Evolutionary conservation across 2,329 filamentous ascomycete species (phyloP).

Genomic region (Chrysosphaeria jannelii): DNA sequence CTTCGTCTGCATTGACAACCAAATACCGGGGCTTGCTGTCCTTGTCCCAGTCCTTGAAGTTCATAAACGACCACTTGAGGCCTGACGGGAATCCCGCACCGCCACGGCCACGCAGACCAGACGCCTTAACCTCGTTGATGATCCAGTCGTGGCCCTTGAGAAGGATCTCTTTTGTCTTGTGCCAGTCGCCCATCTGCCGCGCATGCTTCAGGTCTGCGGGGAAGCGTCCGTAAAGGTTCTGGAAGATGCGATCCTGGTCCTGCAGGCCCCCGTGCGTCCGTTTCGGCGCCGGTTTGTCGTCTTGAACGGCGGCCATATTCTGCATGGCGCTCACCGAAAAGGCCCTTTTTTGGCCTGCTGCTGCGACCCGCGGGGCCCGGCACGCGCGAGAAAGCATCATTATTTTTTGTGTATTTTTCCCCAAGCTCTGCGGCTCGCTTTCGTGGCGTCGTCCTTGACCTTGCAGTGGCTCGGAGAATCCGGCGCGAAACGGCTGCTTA

Average conservation of each 20-base stretch:
- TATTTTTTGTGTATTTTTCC: too few relatives aligned
- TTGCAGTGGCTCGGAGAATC: too few relatives aligned
- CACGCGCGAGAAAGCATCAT: too few relatives aligned
- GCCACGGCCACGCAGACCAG: slow-evolving; percentile 78
- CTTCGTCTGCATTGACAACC: slow-evolving; percentile 95
- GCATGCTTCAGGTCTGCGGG: slow-evolving; percentile 76
- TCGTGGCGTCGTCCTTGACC: too few relatives aligned
- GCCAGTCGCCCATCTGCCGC: slow-evolving; percentile 93
- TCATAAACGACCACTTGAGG: slow-evolving; percentile 99
- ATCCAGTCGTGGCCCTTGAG: slow-evolving; percentile 97
- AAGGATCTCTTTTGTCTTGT: slow-evolving; percentile 97
- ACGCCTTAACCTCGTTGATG: slow-evolving; percentile 90
- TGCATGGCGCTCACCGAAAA: slow-evolving; percentile 9
- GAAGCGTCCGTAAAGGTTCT: slow-evolving; percentile 88
- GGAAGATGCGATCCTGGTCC: slow-evolving; percentile 97
- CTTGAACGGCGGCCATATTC: slow-evolving; percentile 55
- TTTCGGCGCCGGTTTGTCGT: slow-evolving; percentile 26
- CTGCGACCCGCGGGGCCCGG: too few relatives aligned
- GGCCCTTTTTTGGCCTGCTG: background rate
- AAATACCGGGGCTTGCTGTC: slow-evolving; percentile 86
- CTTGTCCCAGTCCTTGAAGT: slow-evolving; percentile 98
- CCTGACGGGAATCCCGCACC: slow-evolving; percentile 95
- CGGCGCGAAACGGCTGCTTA: too few relatives aligned
- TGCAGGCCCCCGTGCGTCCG: slow-evolving; percentile 59
- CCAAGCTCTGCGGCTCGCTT: too few relatives aligned